A percentile compares a stretch with the other conserved stretches of the same genome.
Evolutionary conservation across 495 filamentous ascomycete species (phyloP).

Genomic region (Penicillium longicatenatum): DNA sequence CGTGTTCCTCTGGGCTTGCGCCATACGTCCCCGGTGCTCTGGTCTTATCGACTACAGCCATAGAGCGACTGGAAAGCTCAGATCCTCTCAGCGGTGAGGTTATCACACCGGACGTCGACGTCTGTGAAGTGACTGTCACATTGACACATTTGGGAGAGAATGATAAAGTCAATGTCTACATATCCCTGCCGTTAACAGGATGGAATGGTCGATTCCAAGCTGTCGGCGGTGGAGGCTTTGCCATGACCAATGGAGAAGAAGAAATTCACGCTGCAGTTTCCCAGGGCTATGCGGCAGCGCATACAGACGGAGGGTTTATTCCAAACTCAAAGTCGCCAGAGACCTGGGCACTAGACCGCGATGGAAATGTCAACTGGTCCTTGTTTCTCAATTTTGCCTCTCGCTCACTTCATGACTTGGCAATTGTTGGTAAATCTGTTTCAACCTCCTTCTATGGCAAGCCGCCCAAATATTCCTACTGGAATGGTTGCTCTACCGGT

Average conservation of each 20-base stretch:
- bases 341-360: not conserved
- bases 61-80: too few species aligned
- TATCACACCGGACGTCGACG: not conserved
- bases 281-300: conserved; percentile 35
- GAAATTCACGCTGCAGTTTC: not conserved
- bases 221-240: conserved; percentile 48
- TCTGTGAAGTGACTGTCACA: not conserved
- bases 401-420: conserved; percentile 38
- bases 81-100: too few species aligned
- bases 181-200: conserved; percentile 38
- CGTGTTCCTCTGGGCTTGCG: too few species aligned
- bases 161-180: conserved; percentile 36
- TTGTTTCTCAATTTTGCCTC: conserved; percentile 41
- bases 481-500: conserved; percentile 49
- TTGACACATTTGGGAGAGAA: conserved; percentile 45
- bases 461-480: conserved; percentile 39
- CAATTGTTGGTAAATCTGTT: conserved; percentile 21
- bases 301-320: conserved; percentile 36
- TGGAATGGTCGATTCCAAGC: conserved; percentile 49
- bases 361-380: not conserved
- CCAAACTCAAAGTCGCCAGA: not conserved
- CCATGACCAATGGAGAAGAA: conserved; percentile 24
- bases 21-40: too few species aligned
- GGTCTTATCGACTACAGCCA: too few species aligned
- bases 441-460: conserved; percentile 18